Evolutionary conservation across 73 alveolate species (phyloP).

Genomic region (Diophrys sp.): DNA sequence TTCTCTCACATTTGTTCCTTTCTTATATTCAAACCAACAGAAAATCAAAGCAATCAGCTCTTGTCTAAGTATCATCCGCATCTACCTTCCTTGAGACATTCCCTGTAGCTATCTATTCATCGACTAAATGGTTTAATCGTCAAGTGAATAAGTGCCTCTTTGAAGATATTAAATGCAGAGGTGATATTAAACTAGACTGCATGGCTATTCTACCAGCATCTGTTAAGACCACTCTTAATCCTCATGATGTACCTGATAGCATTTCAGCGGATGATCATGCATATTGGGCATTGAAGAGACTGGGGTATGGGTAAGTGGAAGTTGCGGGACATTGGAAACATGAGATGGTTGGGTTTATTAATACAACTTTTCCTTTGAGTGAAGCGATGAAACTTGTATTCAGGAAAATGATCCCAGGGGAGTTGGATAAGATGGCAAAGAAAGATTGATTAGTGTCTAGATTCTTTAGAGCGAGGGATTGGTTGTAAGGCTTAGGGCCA

Average conservation of each 20-base stretch:
- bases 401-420: no score
- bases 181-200: not conserved
- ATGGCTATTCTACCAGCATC: not conserved
- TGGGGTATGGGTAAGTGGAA: not conserved
- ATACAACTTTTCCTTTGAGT: no score
- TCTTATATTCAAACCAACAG: not conserved
- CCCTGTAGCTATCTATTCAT: not conserved
- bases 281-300: not conserved
- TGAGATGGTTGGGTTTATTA: not conserved
- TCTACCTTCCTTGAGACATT: not conserved
- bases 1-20: not conserved
- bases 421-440: no score
- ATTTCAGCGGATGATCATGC: not conserved
- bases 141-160: not conserved
- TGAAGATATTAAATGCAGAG: not conserved
- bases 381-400: no score
- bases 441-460: no score
- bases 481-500: no score
- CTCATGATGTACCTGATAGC: not conserved
- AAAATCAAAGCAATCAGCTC: not conserved
- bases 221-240: not conserved
- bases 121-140: not conserved
- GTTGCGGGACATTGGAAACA: not conserved
- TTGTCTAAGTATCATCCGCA: not conserved
- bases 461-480: no score